Evolutionary conservation across 768 basidiomycete genomes (phyloP).

Genomic region (Albatrellus ellisii): DNA sequence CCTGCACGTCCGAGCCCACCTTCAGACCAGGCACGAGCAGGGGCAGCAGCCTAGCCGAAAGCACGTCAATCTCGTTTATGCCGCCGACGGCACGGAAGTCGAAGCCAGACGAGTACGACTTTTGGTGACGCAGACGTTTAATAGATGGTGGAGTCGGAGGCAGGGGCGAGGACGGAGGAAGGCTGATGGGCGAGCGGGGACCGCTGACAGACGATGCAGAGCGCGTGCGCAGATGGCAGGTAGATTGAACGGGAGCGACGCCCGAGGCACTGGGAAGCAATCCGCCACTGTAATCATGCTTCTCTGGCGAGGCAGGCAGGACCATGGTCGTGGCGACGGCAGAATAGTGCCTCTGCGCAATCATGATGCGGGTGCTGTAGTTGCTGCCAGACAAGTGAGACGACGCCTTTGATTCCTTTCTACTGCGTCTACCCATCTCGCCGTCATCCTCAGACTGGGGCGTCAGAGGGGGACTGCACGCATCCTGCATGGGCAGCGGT

Average conservation of each 20-base stretch:
- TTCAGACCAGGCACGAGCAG: slow-evolving; percentile 54
- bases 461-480: slow-evolving; percentile 30
- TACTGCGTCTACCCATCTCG: slow-evolving; percentile 35
- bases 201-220: slow-evolving; percentile 39
- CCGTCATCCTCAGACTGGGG: slow-evolving; percentile 44
- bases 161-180: slow-evolving; percentile 55
- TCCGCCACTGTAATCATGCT: slow-evolving; percentile 15
- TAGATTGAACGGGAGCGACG: slow-evolving; percentile 11
- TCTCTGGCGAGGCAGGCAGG: slow-evolving; percentile 36
- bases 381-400: slow-evolving; percentile 39
- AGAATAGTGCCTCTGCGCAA: slow-evolving; percentile 64
- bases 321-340: slow-evolving; percentile 53
- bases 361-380: slow-evolving; percentile 48
- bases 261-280: slow-evolving; percentile 21
- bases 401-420: slow-evolving; percentile 41
- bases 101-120: slow-evolving; percentile 36
- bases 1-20: slow-evolving; percentile 41
- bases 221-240: slow-evolving; percentile 50
- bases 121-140: slow-evolving; percentile 42
- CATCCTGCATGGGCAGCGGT: slow-evolving; percentile 44
- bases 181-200: slow-evolving; percentile 28
- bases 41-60: slow-evolving; percentile 57
- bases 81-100: slow-evolving; percentile 45
- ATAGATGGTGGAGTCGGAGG: slow-evolving; percentile 67
- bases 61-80: slow-evolving; percentile 51